Base-by-base conservation (phyloP, 768 basidiomycete species). In the Boletus rubescentipes region DNA sequence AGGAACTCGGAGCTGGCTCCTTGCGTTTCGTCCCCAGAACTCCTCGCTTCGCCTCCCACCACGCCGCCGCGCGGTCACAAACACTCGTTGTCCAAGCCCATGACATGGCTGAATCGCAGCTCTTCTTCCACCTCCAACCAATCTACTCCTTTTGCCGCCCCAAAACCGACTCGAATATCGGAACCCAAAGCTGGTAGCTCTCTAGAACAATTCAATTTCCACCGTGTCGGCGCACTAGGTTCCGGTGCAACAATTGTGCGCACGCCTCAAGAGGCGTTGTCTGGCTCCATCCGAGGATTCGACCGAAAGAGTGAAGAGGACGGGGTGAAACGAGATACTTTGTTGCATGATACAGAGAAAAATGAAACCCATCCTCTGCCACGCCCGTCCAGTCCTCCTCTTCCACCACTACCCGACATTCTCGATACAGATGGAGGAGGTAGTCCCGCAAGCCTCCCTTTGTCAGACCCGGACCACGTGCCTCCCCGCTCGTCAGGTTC, bases 261-360 rank as follows among this genome's bases (percentile, higher is more conserved):
- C 52, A 92, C 91, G 0, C 91, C 91, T 9, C 84, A 87, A 59
- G 91, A 93, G 51, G 90, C 90, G 20, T 74, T 93, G 30, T 74
- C 68, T 29, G 67, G 72, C 43, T 55, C 75, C 20, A 44, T 39
- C 20, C 52, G 37, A 18, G 30, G 38, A 20, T 53, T 52, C 32
- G 53, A 47, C 9, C 54, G 38, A 5, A 46, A 52, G 18, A 46
- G 30, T 37, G 65, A 58, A 26, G 61, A 62, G 40, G 48, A 61
- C 8, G 49, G 39, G 11, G 26, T 40, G 26, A 44, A 65, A 21
- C 37, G 5, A 9, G 53, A 57, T 9, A 44, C 49, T 40, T 30
- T 48, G 39, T 37, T 53, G 42, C 49, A 59, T 14, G 57, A 61
- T 10, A 14, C 53, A 6, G 62, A 64, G 1, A 58, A 63, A 29